A percentile compares a stretch with the other conserved stretches of the same genome.
These are phyloP conservation scores for Triangularia setosa DNA, from an alignment of 2,329 filamentous ascomycete genomes.

Conservation along the genomic window DNA sequence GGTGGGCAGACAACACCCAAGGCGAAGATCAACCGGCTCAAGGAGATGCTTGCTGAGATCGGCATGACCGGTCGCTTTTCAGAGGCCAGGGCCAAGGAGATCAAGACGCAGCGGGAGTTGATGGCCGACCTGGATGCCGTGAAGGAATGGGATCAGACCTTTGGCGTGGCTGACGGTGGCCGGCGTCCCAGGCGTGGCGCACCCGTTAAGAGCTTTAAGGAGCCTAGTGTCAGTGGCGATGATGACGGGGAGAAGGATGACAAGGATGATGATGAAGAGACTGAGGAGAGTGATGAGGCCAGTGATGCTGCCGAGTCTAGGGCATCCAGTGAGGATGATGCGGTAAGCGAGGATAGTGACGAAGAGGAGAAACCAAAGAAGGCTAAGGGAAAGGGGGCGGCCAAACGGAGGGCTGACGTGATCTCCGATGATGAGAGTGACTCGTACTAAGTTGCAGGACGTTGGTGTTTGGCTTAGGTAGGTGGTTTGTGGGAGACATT, in stretches of 20 bases:
- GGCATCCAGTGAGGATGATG: conserved; percentile 23
- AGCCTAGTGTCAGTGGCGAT: conserved; percentile 15
- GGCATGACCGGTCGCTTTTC: conserved; percentile 91
- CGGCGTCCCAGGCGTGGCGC: conserved; percentile 41
- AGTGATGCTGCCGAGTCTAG: conserved; percentile 19
- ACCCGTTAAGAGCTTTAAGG: conserved; percentile 32
- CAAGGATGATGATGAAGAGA: conserved; percentile 7
- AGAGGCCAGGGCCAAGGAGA: conserved; percentile 75
- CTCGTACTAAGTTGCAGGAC: conserved; percentile 46
- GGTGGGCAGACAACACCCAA: conserved; percentile 62
- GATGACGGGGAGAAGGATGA: conserved; percentile 17
- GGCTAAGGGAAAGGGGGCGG: conserved; percentile 43
- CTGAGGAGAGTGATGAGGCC: conserved; percentile 30
- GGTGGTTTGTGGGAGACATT: not conserved
- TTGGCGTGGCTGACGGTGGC: conserved; percentile 56
- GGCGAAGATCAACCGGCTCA: conserved; percentile 80
- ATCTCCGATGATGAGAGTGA: conserved; percentile 69
- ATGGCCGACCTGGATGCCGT: conserved; percentile 80
- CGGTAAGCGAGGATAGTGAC: conserved; percentile 20
- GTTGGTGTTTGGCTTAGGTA: too few species aligned
- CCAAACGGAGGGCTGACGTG: conserved; percentile 47
- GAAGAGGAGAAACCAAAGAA: conserved; percentile 36
- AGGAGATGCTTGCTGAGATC: conserved; percentile 69
- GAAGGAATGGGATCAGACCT: conserved; percentile 72
- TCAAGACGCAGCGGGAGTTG: conserved; percentile 83